Conservation (phyloP, 2,329 filamentous ascomycete species). For the Hymenoscyphus infarciens region DNA sequence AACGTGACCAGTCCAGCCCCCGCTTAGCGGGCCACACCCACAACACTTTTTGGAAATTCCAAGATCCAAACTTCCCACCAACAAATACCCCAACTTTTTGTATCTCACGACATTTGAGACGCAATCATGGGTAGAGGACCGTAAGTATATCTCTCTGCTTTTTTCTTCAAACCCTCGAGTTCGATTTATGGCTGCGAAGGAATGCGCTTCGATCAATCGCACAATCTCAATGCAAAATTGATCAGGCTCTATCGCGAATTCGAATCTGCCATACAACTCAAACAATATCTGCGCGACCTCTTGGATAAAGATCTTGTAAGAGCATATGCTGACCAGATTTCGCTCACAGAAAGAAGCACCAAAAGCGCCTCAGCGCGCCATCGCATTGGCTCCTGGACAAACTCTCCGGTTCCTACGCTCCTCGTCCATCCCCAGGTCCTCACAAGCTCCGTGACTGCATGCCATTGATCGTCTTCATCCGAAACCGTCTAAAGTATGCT, state of each 20-base stretch:
- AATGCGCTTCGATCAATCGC: not conserved
- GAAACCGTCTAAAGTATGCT: conserved; percentile 97
- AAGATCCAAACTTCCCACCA: too few species aligned
- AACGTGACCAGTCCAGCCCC: too few species aligned
- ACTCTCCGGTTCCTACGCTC: conserved; percentile 85
- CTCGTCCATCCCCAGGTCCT: conserved; percentile 75
- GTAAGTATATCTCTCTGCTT: conserved; percentile 25
- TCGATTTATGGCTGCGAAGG: not conserved
- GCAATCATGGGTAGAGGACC: conserved; percentile 48
- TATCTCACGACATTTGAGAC: conserved; percentile 27
- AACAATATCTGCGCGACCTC: not conserved
- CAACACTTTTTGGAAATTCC: too few species aligned
- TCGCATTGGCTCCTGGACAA: conserved; percentile 99
- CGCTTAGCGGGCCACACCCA: too few species aligned
- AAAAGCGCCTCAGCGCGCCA: conserved; percentile 98
- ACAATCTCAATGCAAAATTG: not conserved
- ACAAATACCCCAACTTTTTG: conserved; percentile 14
- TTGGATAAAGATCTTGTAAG: not conserved
- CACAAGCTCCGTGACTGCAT: conserved; percentile 99
- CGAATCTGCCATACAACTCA: not conserved
- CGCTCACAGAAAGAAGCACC: conserved; percentile 85
- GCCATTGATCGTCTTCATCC: conserved; percentile 97
- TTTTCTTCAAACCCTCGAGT: not conserved
- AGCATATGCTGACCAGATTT: conserved; percentile 20
- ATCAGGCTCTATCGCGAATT: not conserved